Conservation (phyloP, 495 filamentous ascomycete genomes). For the Aspergillus homomorphus region DNA sequence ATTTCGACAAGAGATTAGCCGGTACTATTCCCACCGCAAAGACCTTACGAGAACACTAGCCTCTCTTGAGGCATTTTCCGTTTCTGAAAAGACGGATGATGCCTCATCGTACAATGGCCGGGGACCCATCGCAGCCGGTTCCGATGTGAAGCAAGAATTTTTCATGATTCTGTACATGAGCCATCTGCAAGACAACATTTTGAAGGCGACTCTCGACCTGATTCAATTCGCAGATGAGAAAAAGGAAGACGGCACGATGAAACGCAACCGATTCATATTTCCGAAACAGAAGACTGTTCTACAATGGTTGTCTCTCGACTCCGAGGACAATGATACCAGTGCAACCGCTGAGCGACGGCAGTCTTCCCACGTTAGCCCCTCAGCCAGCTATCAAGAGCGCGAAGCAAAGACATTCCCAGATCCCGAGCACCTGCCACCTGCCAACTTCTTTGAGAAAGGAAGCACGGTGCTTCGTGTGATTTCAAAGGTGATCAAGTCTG, state of each 20-base stretch:
- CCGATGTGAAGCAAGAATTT: slow-evolving; percentile 31
- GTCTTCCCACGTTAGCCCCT: slow-evolving; percentile 23
- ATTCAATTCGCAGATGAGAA: slow-evolving; percentile 59
- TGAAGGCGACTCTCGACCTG: slow-evolving; percentile 42
- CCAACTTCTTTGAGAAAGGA: slow-evolving; percentile 56
- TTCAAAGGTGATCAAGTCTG: slow-evolving; percentile 28
- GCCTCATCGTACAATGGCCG: slow-evolving; percentile 1
- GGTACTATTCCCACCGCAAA: slow-evolving; percentile 23
- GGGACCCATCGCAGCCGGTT: slow-evolving; percentile 14
- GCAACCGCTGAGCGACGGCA: slow-evolving; percentile 13
- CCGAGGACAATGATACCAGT: slow-evolving; percentile 9
- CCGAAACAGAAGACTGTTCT: slow-evolving; percentile 54
- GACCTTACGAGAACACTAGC: slow-evolving; percentile 24
- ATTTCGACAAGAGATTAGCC: slow-evolving; percentile 20
- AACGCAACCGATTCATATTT: slow-evolving; percentile 54
- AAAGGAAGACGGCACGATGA: slow-evolving; percentile 55
- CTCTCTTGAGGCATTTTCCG: slow-evolving; percentile 32
- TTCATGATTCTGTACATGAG: slow-evolving; percentile 37
- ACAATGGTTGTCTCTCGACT: slow-evolving; percentile 32
- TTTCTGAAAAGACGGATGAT: slow-evolving; percentile 17
- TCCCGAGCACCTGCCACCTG: slow-evolving; percentile 69
- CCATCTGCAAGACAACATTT: slow-evolving; percentile 33
- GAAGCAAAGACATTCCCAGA: slow-evolving; percentile 37
- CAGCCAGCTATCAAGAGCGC: slow-evolving; percentile 9
- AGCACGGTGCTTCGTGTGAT: slow-evolving; percentile 30